These are phyloP conservation scores for Chytriomyces confervae DNA, from an alignment of 192 early-diverging fungal species.

Conservation along the genomic window DNA sequence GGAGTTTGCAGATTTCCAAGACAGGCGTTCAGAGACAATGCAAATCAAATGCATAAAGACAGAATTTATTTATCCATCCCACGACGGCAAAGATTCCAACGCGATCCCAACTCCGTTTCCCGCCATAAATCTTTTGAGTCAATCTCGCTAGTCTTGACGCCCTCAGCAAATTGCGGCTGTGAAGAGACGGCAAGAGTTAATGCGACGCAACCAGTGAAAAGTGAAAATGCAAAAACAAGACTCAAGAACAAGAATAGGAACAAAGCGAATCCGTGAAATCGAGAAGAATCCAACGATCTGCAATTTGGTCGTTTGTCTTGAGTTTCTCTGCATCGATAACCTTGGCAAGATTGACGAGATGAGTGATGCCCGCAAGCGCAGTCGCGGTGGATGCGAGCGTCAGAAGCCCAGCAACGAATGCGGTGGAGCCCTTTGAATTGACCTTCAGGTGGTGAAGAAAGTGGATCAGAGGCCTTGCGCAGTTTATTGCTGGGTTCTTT, in stretches of 20 bases:
- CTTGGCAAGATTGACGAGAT: slow-evolving; percentile 79
- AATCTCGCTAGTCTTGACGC: slow-evolving; percentile 55
- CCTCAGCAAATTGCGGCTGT: slow-evolving; percentile 83
- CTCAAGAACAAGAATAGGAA: no score
- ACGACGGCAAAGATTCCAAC: no score
- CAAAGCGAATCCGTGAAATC: not conserved
- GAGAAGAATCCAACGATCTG: slow-evolving; percentile 46
- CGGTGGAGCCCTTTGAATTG: slow-evolving; percentile 18
- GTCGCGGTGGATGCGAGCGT: slow-evolving; percentile 85
- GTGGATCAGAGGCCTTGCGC: no score
- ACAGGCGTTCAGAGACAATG: no score
- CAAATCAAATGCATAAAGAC: no score
- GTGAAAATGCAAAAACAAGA: no score
- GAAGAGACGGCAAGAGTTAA: no score
- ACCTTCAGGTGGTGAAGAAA: no score
- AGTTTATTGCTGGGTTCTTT: not conserved
- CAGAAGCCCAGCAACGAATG: slow-evolving; percentile 80
- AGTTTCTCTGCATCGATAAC: slow-evolving; percentile 72
- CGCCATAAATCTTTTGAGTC: slow-evolving; percentile 77
- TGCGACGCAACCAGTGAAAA: not conserved
- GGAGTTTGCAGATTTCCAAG: no score
- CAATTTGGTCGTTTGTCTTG: slow-evolving; percentile 82
- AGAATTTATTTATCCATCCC: no score
- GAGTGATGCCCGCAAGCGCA: slow-evolving; percentile 67
- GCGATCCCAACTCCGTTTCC: slow-evolving; percentile 95